Conservation (phyloP, 495 filamentous ascomycete genomes). For the Penicillium lagena region DNA sequence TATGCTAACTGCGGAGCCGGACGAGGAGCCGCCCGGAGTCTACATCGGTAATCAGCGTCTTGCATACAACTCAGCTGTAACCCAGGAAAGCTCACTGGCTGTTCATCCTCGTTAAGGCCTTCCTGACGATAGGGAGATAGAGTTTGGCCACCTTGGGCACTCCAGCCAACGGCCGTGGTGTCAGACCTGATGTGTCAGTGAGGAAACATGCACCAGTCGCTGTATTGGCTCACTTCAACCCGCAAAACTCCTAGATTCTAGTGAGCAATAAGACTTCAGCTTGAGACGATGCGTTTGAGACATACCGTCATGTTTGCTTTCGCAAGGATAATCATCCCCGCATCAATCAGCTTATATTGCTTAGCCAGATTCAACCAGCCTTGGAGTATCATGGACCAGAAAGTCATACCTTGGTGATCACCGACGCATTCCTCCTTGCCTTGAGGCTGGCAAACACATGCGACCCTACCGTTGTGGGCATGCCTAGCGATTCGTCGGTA, state of each 20-base stretch:
- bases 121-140: slow-evolving; percentile 32
- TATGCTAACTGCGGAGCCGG: slow-evolving; percentile 37
- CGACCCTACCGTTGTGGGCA: slow-evolving; percentile 24
- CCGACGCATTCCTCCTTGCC: slow-evolving; percentile 25
- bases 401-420: not conserved
- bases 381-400: too few relatives aligned
- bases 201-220: too few relatives aligned
- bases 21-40: slow-evolving; percentile 38
- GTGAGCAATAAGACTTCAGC: not conserved
- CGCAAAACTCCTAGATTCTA: too few relatives aligned
- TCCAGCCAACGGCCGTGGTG: slow-evolving; percentile 25
- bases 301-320: slow-evolving; percentile 35
- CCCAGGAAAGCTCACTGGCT: slow-evolving; percentile 6
- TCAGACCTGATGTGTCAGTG: too few relatives aligned
- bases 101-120: slow-evolving; percentile 15
- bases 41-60: not conserved
- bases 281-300: not conserved
- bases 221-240: too few relatives aligned
- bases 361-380: too few relatives aligned
- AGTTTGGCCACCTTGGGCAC: slow-evolving; percentile 34
- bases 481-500: slow-evolving; percentile 12
- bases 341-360: slow-evolving; percentile 15
- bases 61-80: not conserved
- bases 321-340: slow-evolving; percentile 35
- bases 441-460: slow-evolving; percentile 25